Evolutionary conservation across 2,329 filamentous ascomycete species (phyloP).

Genomic region (Hysterium pulicare): DNA sequence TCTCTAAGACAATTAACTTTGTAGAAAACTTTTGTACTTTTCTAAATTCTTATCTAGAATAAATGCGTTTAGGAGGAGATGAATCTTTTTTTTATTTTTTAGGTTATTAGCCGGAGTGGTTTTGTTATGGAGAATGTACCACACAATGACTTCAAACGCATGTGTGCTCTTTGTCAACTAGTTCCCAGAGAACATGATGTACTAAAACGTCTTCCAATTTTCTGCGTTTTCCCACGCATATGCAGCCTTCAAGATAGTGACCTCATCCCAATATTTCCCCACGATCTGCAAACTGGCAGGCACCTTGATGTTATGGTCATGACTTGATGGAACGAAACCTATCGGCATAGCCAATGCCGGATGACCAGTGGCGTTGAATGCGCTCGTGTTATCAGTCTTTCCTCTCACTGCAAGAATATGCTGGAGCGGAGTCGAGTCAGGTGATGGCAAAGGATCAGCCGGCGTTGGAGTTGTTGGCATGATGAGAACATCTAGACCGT

Average conservation of each 20-base stretch:
- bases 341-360: slow-evolving; percentile 54
- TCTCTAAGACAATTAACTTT: too few species aligned
- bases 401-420: slow-evolving; percentile 53
- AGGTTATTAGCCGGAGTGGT: too few species aligned
- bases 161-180: background rate
- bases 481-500: slow-evolving; percentile 47
- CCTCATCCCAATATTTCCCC: slow-evolving; percentile 52
- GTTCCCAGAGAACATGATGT: slow-evolving; percentile 11
- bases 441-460: slow-evolving; percentile 42
- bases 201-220: slow-evolving; percentile 49
- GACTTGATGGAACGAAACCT: slow-evolving; percentile 43
- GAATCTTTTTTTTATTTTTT: too few species aligned
- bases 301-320: slow-evolving; percentile 37
- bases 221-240: slow-evolving; percentile 48
- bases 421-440: slow-evolving; percentile 41
- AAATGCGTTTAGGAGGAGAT: too few species aligned
- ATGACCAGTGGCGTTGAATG: slow-evolving; percentile 57
- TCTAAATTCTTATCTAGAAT: too few species aligned
- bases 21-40: too few species aligned
- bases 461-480: slow-evolving; percentile 51
- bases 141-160: too few species aligned
- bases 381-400: slow-evolving; percentile 54
- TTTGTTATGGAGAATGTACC: too few species aligned
- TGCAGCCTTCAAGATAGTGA: slow-evolving; percentile 43
- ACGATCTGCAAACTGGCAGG: slow-evolving; percentile 57